phyloP scores from a whole-genome alignment of 2,329 filamentous ascomycete genomes.

The Stachybotrys echinatus region DNA sequence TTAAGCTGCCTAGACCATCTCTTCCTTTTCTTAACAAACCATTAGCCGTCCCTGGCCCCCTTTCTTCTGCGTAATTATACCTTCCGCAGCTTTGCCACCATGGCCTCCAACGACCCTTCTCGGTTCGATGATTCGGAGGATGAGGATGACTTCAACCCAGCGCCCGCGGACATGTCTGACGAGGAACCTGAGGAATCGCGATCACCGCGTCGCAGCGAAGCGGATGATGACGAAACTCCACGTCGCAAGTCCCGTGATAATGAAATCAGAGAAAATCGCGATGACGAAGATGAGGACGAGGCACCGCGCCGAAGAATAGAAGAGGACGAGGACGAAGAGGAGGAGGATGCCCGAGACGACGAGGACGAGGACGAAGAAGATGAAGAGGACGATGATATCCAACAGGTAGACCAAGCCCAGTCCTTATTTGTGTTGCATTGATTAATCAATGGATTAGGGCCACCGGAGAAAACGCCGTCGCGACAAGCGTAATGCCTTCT shows the following conservation, averaged over 20 bases:
- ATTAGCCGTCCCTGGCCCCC: no score
- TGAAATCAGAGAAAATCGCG: conserved; percentile 28
- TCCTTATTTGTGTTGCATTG: background rate
- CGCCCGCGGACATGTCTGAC: conserved; percentile 67
- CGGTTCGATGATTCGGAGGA: conserved; percentile 64
- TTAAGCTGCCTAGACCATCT: no score
- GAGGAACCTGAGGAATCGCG: conserved; percentile 35
- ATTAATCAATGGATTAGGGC: conserved; percentile 30
- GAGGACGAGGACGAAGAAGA: conserved; percentile 54
- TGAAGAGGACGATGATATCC: conserved; percentile 63
- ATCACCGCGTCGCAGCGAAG: conserved; percentile 31
- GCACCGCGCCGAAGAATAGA: background rate
- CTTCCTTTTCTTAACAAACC: no score
- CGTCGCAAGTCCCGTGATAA: conserved; percentile 24
- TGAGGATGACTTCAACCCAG: conserved; percentile 86
- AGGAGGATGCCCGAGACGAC: conserved; percentile 31
- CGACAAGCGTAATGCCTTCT: conserved; percentile 75
- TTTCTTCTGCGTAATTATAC: no score
- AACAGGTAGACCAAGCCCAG: conserved; percentile 41
- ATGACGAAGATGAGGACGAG: conserved; percentile 19
- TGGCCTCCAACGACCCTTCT: conserved; percentile 42
- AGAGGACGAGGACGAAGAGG: conserved; percentile 24
- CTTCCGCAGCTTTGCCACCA: no score
- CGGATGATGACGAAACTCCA: conserved; percentile 28
- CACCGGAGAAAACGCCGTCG: conserved; percentile 78